phyloP scores from a whole-genome alignment of 805 yeast genomes.

The Cyberlindnera sargentensis region DNA sequence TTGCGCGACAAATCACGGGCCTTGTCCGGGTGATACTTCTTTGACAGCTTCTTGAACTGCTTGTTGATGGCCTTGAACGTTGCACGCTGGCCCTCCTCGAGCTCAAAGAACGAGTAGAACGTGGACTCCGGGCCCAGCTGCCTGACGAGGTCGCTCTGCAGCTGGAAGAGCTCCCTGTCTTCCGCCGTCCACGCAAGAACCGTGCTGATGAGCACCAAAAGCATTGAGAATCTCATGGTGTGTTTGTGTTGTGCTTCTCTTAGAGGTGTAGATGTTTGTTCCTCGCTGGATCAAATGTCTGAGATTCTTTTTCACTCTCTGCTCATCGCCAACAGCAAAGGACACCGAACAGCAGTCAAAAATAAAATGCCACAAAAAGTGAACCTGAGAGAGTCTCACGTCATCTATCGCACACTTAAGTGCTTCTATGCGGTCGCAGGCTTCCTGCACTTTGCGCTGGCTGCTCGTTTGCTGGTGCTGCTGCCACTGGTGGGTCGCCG shows the following conservation, averaged over 20 bases:
- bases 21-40: slow-evolving; percentile 85
- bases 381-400: slow-evolving; percentile 11
- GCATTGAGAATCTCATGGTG: slow-evolving; percentile 12
- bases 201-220: slow-evolving; percentile 13
- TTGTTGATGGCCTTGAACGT: slow-evolving; percentile 47
- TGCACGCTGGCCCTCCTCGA: slow-evolving; percentile 8
- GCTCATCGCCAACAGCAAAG: neutral
- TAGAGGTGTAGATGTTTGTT: neutral
- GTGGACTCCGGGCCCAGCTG: slow-evolving; percentile 11
- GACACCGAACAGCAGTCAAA: neutral
- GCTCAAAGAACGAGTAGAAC: slow-evolving; percentile 28
- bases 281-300: neutral
- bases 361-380: slow-evolving; percentile 23
- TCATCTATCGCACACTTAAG: slow-evolving; percentile 6
- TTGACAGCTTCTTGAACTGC: slow-evolving; percentile 65
- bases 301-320: neutral
- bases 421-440: slow-evolving; percentile 3
- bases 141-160: slow-evolving; percentile 52
- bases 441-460: slow-evolving; percentile 22
- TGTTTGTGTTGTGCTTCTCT: neutral
- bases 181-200: slow-evolving; percentile 48
- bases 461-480: slow-evolving; percentile 42
- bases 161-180: slow-evolving; percentile 75
- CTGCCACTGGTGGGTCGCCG: slow-evolving; percentile 58
- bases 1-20: slow-evolving; percentile 24